Conservation (phyloP, 2,329 filamentous ascomycete genomes). For the Colletotrichum lentis region DNA sequence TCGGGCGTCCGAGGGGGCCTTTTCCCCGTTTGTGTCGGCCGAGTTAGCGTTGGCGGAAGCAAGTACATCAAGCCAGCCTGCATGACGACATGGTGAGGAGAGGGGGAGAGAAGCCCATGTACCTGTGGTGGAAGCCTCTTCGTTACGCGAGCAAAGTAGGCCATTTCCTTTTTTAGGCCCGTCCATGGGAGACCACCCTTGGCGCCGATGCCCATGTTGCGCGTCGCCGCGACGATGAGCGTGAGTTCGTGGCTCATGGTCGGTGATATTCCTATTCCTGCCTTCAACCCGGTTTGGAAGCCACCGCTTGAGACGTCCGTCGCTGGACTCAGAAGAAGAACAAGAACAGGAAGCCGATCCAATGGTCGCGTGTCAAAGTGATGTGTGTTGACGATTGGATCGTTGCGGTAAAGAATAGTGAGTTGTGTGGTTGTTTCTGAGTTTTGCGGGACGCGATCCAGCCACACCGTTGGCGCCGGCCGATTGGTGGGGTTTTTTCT, state of each 20-base stretch:
- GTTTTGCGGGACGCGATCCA: slow-evolving; percentile 31
- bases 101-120: slow-evolving; percentile 6
- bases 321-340: too few relatives aligned
- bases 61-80: background rate
- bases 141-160: slow-evolving; percentile 91
- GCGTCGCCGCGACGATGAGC: slow-evolving; percentile 94
- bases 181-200: slow-evolving; percentile 87
- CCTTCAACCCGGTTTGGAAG: background rate
- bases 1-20: slow-evolving; percentile 47
- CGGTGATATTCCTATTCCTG: background rate
- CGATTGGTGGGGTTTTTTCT: slow-evolving; percentile 24
- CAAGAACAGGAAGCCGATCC: background rate
- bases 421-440: slow-evolving; percentile 13
- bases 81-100: background rate
- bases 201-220: slow-evolving; percentile 86
- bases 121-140: slow-evolving; percentile 65
- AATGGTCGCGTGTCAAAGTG: background rate
- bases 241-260: slow-evolving; percentile 67
- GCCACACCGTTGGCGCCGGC: slow-evolving; percentile 20
- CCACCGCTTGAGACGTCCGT: too few relatives aligned
- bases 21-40: background rate
- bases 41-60: background rate
- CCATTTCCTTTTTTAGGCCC: slow-evolving; percentile 88
- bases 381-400: background rate
- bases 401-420: background rate